A percentile compares a stretch with the other conserved stretches of the same genome.
Evolutionary conservation across 305 asterid species (phyloP).

Genomic region (Andrographis paniculata): DNA sequence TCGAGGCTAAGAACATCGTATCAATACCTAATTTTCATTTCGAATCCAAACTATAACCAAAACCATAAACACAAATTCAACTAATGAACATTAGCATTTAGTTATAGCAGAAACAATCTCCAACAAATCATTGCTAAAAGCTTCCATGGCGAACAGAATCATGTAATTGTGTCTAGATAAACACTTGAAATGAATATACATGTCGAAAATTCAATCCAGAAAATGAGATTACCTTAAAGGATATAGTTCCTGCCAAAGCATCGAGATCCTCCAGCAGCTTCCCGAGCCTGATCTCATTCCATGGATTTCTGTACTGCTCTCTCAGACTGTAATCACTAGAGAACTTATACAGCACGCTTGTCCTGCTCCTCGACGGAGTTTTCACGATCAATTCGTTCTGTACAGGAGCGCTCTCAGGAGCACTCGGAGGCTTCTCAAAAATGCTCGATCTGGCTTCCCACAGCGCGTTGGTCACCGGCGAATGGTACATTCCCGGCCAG

Average conservation of each 20-base stretch:
- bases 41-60: no score
- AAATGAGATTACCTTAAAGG: constrained; percentile 49
- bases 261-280: constrained; percentile 91
- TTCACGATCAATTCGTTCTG: constrained; percentile 41
- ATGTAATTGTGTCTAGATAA: no score
- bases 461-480: constrained; percentile 83
- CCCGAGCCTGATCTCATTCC: constrained; percentile 84
- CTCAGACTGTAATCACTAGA: constrained; percentile 63
- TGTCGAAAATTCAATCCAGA: background rate
- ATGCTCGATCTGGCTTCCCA: constrained; percentile 83
- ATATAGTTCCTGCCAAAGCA: constrained; percentile 92
- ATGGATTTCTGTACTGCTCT: constrained; percentile 87
- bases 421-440: constrained; percentile 32
- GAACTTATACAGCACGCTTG: constrained; percentile 52
- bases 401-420: constrained; percentile 21
- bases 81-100: no score
- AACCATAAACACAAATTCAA: background rate
- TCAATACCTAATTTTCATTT: no score
- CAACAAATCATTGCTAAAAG: no score
- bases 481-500: constrained; percentile 71
- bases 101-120: no score
- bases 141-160: no score
- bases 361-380: constrained; percentile 60
- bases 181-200: background rate
- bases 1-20: no score